Evolutionary conservation across 2,329 filamentous ascomycete species (phyloP).

Genomic region (Diaporthe capsici): DNA sequence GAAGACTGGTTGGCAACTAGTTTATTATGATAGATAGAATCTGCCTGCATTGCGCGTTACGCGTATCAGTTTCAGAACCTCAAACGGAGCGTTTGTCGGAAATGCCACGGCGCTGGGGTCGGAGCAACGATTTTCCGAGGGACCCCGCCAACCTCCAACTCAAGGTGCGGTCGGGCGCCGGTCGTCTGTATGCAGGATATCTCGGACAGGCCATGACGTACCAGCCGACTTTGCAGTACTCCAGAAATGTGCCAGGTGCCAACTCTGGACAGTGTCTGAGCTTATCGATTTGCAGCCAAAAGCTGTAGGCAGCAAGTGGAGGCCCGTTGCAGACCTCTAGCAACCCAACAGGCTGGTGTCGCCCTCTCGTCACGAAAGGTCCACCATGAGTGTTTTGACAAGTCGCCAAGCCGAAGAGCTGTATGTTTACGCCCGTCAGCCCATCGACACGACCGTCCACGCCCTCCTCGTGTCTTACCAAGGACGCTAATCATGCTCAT

Average conservation of each 20-base stretch:
- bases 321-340: not conserved
- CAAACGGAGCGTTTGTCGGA: not conserved
- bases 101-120: not conserved
- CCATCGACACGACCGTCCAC: conserved; percentile 27
- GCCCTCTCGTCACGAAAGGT: conserved; percentile 12
- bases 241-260: conserved; percentile 25
- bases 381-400: conserved; percentile 81
- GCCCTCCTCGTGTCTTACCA: conserved; percentile 28
- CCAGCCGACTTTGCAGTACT: conserved; percentile 19
- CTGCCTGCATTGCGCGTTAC: not conserved
- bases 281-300: conserved; percentile 17
- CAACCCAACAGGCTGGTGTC: conserved; percentile 14
- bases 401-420: conserved; percentile 88
- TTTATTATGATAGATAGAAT: not conserved
- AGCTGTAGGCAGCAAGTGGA: conserved; percentile 26
- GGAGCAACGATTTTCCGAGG: conserved; percentile 1
- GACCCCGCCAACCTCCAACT: conserved; percentile 20
- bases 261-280: conserved; percentile 17
- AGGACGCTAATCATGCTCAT: conserved; percentile 17
- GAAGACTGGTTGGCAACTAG: not conserved
- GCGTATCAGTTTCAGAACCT: not conserved
- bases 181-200: conserved; percentile 7
- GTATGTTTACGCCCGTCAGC: conserved; percentile 64
- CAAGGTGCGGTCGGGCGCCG: conserved; percentile 12
- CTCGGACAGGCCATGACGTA: conserved; percentile 24